A percentile compares a stretch with the other conserved stretches of the same genome.
phyloP scores from a whole-genome alignment of 768 basidiomycete species.

The Macrocybe gigantea region DNA sequence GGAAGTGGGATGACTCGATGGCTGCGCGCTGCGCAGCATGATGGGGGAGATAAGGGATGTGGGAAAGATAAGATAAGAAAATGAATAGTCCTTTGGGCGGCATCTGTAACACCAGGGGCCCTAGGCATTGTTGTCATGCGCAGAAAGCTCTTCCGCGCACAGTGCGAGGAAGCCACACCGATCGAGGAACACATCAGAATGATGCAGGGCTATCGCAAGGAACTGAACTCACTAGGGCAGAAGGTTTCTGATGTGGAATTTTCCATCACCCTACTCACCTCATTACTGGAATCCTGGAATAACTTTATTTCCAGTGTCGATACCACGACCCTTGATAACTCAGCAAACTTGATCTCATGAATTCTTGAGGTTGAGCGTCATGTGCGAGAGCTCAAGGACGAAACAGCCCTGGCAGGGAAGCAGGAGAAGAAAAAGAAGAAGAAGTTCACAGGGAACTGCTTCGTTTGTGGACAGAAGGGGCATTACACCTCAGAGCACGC shows the following conservation, averaged over 20 bases:
- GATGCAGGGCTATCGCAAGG: too few species aligned
- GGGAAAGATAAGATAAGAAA: slow-evolving; percentile 16
- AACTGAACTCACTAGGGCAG: too few species aligned
- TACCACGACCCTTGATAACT: slow-evolving; percentile 11
- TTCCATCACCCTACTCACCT: slow-evolving; percentile 21
- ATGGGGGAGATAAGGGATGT: too few species aligned
- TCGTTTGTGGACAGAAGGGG: slow-evolving; percentile 5
- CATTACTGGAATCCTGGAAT: slow-evolving; percentile 28
- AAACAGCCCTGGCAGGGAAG: slow-evolving; percentile 12
- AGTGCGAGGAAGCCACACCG: too few species aligned
- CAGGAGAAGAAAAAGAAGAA: slow-evolving; percentile 1
- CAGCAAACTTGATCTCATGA: slow-evolving; percentile 14
- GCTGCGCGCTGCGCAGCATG: too few species aligned
- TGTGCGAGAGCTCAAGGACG: slow-evolving; percentile 1
- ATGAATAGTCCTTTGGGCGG: too few species aligned
- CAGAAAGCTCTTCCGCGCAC: too few species aligned
- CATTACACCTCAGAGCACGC: slow-evolving; percentile 2
- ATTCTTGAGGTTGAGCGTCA: slow-evolving; percentile 18
- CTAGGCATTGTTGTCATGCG: too few species aligned
- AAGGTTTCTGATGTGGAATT: slow-evolving; percentile 23
- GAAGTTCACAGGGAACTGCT: slow-evolving; percentile 9
- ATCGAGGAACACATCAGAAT: too few species aligned
- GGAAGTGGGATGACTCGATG: too few species aligned
- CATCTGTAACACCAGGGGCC: too few species aligned
- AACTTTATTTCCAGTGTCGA: slow-evolving; percentile 18